Evolutionary conservation across 495 filamentous ascomycete species (phyloP).

Genomic region (Penicillium longicatenatum): DNA sequence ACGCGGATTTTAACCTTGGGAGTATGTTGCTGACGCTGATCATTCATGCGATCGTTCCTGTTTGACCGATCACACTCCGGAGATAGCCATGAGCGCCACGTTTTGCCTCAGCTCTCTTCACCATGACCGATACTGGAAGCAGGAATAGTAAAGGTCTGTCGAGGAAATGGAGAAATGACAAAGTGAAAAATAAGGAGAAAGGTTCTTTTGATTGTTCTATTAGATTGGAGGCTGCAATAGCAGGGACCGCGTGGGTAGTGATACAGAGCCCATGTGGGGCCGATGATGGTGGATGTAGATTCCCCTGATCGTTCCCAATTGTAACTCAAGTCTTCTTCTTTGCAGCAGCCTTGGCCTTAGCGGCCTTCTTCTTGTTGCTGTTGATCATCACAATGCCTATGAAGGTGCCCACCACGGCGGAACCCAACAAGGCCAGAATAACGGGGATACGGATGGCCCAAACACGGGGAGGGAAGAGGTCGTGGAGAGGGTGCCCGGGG

Average conservation of each 20-base stretch:
- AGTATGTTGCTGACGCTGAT: not conserved
- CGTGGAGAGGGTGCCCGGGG: slow-evolving; percentile 86
- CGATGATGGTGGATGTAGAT: slow-evolving; percentile 10
- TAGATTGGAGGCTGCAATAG: slow-evolving; percentile 6
- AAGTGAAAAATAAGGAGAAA: not conserved
- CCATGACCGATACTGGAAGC: not conserved
- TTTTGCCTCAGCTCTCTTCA: not conserved
- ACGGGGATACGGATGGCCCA: slow-evolving; percentile 99
- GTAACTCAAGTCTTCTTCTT: slow-evolving; percentile 65
- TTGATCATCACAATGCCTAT: slow-evolving; percentile 97
- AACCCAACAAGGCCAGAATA: slow-evolving; percentile 89
- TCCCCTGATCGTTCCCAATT: slow-evolving; percentile 5
- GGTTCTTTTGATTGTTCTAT: slow-evolving; percentile 10
- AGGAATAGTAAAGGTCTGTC: not conserved
- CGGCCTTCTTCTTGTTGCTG: slow-evolving; percentile 95
- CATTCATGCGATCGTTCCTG: not conserved
- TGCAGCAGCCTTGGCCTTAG: slow-evolving; percentile 79
- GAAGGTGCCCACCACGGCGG: slow-evolving; percentile 94
- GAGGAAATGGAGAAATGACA: not conserved
- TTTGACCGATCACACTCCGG: not conserved
- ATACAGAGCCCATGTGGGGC: slow-evolving; percentile 15
- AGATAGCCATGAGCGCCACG: slow-evolving; percentile 2
- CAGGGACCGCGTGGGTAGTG: slow-evolving; percentile 8
- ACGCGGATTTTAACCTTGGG: slow-evolving; percentile 4
- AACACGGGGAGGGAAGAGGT: slow-evolving; percentile 93